These are phyloP conservation scores for Acaromyces ingoldii DNA, from an alignment of 1,284 basidiomycete species.

Conservation along the genomic window DNA sequence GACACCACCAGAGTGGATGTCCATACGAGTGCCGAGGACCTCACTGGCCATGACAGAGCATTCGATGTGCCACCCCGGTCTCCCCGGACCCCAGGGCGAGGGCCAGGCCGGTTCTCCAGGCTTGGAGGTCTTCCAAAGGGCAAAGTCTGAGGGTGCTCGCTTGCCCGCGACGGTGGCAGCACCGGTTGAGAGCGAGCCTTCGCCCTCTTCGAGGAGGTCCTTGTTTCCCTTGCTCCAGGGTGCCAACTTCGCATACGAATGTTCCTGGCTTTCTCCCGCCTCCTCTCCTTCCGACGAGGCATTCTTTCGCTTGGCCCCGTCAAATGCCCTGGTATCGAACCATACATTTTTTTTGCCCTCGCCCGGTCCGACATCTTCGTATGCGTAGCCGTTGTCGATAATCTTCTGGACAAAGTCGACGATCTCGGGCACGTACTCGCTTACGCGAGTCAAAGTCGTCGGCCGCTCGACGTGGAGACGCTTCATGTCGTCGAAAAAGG, in stretches of 20 bases:
- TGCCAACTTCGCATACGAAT: conserved; percentile 87
- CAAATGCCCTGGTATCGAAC: conserved; percentile 87
- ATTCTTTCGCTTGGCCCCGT: conserved; percentile 56
- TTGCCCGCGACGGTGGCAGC: conserved; percentile 59
- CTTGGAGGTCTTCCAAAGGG: conserved; percentile 96
- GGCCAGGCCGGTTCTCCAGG: conserved; percentile 97
- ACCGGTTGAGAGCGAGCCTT: conserved; percentile 62
- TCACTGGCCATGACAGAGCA: conserved; percentile 98
- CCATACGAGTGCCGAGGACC: conserved; percentile 85
- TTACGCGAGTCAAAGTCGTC: conserved; percentile 87
- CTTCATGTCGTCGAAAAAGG: conserved; percentile 89
- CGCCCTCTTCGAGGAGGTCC: conserved; percentile 84
- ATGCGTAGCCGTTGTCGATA: conserved; percentile 82
- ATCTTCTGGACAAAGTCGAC: conserved; percentile 82
- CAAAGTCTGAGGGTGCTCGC: conserved; percentile 71
- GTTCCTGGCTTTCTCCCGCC: conserved; percentile 38
- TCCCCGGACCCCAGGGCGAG: conserved; percentile 91
- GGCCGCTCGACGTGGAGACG: conserved; percentile 79
- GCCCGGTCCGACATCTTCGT: conserved; percentile 67
- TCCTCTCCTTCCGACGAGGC: conserved; percentile 32
- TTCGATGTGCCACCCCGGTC: conserved; percentile 99
- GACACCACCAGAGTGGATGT: conserved; percentile 95
- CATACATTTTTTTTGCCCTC: conserved; percentile 62
- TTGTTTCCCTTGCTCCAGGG: conserved; percentile 92
- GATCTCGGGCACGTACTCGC: conserved; percentile 95